These are phyloP conservation scores for Podaxis carcinomalis DNA, from an alignment of 768 basidiomycete species.

Conservation along the genomic window DNA sequence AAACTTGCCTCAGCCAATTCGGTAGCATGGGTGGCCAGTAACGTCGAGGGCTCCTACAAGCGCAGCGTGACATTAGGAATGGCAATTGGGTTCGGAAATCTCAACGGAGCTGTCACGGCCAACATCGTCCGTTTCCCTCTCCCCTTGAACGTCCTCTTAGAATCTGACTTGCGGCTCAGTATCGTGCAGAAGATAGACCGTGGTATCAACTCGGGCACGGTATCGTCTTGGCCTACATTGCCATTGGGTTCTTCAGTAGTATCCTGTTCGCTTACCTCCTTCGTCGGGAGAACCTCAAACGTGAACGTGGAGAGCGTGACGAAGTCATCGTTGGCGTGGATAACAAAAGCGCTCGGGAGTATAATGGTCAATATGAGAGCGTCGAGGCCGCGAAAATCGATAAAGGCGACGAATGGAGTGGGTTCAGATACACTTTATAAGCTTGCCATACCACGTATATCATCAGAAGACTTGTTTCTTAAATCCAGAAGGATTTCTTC, in stretches of 20 bases:
- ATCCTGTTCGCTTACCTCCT: conserved; percentile 43
- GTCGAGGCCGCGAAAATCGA: conserved; percentile 53
- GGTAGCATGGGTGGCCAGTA: conserved; percentile 65
- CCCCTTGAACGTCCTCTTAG: background rate
- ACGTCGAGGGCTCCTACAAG: conserved; percentile 73
- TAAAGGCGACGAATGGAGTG: conserved; percentile 74
- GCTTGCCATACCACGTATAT: background rate
- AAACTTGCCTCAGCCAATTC: conserved; percentile 15
- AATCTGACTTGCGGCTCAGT: conserved; percentile 32
- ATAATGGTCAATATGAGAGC: conserved; percentile 50
- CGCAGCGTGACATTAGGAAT: conserved; percentile 65
- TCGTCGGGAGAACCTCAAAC: conserved; percentile 53
- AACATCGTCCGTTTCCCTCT: conserved; percentile 49
- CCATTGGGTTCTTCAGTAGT: conserved; percentile 56
- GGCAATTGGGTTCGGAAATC: conserved; percentile 65
- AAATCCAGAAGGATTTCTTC: conserved; percentile 14
- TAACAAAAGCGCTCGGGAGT: conserved; percentile 37
- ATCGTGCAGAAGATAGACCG: conserved; percentile 59
- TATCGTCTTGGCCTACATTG: conserved; percentile 67
- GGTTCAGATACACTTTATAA: conserved; percentile 62
- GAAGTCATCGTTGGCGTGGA: conserved; percentile 54
- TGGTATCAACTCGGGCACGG: conserved; percentile 70
- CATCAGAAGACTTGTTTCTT: conserved; percentile 7
- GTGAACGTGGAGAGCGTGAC: conserved; percentile 65
- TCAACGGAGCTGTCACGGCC: conserved; percentile 65